These are phyloP conservation scores for Colletotrichum aenigma DNA, from an alignment of 2,329 filamentous ascomycete species.

Conservation along the genomic window DNA sequence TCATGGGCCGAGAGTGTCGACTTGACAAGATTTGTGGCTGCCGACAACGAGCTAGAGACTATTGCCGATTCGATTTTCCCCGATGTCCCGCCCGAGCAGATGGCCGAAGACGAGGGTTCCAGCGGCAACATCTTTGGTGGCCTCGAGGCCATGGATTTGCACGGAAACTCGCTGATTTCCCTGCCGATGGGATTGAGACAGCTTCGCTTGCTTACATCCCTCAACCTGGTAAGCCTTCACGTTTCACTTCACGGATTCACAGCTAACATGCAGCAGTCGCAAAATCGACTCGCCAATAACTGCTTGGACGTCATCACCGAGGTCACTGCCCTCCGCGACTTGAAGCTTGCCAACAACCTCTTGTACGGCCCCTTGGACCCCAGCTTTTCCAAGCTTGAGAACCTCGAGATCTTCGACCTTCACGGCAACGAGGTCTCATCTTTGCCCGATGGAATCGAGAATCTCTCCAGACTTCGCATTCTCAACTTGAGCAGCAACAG, in stretches of 20 bases:
- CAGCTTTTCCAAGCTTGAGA: slow-evolving; percentile 65
- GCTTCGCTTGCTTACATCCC: slow-evolving; percentile 73
- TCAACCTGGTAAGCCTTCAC: slow-evolving; percentile 72
- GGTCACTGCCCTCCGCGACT: slow-evolving; percentile 73
- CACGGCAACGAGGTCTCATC: slow-evolving; percentile 78
- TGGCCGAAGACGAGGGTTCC: slow-evolving; percentile 68
- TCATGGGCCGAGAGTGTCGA: slow-evolving; percentile 94
- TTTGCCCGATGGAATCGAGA: slow-evolving; percentile 71
- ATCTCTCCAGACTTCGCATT: slow-evolving; percentile 71
- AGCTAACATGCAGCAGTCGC: slow-evolving; percentile 58
- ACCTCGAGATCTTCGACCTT: slow-evolving; percentile 81
- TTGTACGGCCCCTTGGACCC: slow-evolving; percentile 71
- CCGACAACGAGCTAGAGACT: slow-evolving; percentile 84
- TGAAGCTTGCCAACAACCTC: slow-evolving; percentile 81
- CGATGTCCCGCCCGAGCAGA: slow-evolving; percentile 63
- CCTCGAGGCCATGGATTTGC: slow-evolving; percentile 81
- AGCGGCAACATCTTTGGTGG: slow-evolving; percentile 80
- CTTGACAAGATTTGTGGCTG: slow-evolving; percentile 80
- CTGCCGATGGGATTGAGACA: slow-evolving; percentile 79
- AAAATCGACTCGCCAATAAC: slow-evolving; percentile 78
- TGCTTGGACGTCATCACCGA: slow-evolving; percentile 76
- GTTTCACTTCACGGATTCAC: neutral
- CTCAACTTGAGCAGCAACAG: slow-evolving; percentile 83
- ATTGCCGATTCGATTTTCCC: slow-evolving; percentile 81
- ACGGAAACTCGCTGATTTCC: slow-evolving; percentile 77